Conservation (phyloP, 371 early-diverging fungal species). For the Mucor indicus region DNA sequence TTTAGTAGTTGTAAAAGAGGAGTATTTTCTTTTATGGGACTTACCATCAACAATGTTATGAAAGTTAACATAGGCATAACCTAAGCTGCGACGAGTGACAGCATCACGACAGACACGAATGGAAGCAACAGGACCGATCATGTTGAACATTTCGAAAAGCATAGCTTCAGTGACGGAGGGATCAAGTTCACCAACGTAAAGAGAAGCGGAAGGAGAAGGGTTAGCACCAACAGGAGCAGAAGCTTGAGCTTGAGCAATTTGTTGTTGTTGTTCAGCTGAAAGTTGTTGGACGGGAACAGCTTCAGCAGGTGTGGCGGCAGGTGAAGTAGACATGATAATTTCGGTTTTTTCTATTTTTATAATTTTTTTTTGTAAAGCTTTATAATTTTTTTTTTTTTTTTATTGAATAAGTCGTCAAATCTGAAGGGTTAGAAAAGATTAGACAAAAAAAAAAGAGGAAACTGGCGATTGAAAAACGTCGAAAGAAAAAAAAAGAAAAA, state of each 20-base stretch:
- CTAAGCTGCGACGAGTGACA: conserved; percentile 94
- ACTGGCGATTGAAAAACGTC: conserved; percentile 33
- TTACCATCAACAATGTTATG: conserved; percentile 73
- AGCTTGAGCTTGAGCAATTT: conserved; percentile 56
- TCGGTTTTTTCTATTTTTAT: conserved; percentile 44
- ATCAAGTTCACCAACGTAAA: conserved; percentile 92
- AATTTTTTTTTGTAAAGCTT: conserved; percentile 33
- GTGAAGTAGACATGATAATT: conserved; percentile 53
- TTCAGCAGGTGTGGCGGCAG: conserved; percentile 49
- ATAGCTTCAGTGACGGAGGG: conserved; percentile 95
- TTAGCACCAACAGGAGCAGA: conserved; percentile 38
- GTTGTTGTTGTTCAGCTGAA: conserved; percentile 62
- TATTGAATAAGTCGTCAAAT: conserved; percentile 29
- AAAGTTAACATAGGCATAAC: conserved; percentile 98
- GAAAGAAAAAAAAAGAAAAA: conserved; percentile 23
- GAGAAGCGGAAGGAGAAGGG: conserved; percentile 66
- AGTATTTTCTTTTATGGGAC: conserved; percentile 3
- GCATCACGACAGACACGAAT: conserved; percentile 98
- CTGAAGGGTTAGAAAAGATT: conserved; percentile 17
- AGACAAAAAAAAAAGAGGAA: conserved; percentile 24
- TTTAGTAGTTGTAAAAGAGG: no score
- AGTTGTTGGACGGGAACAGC: conserved; percentile 41
- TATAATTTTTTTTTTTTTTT: neutral
- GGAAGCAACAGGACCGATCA: conserved; percentile 93
- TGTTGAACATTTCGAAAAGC: conserved; percentile 96